A percentile compares a stretch with the other conserved stretches of the same genome.
Evolutionary conservation across 2,329 filamentous ascomycete genomes (phyloP).

Genomic region (Grosmannia huntii): DNA sequence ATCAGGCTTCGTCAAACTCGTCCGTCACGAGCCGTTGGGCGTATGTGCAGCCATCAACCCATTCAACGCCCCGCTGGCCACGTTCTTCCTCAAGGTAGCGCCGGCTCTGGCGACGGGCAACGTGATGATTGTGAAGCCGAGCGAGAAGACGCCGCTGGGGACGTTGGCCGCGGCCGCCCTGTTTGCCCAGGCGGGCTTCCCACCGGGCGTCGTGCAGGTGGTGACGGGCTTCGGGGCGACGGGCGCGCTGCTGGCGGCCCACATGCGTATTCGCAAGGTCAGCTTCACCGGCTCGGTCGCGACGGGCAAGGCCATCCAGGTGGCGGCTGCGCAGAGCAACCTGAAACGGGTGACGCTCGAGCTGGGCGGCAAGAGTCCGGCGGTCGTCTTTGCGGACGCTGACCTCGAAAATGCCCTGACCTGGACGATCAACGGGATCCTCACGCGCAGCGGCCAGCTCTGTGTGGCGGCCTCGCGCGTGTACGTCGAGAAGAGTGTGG

Average conservation of each 20-base stretch:
- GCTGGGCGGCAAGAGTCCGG: slow-evolving; percentile 53
- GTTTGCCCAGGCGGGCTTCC: slow-evolving; percentile 28
- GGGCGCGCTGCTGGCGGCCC: slow-evolving; percentile 11
- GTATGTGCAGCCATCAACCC: slow-evolving; percentile 17
- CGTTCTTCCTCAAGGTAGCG: slow-evolving; percentile 23
- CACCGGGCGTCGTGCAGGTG: slow-evolving; percentile 29
- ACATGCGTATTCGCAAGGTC: slow-evolving; percentile 41
- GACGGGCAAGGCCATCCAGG: slow-evolving; percentile 53
- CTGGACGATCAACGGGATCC: slow-evolving; percentile 33
- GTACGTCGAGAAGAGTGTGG: slow-evolving; percentile 50
- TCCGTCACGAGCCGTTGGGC: slow-evolving; percentile 21
- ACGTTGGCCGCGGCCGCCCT: slow-evolving; percentile 22
- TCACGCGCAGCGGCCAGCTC: slow-evolving; percentile 60
- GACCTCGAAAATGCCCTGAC: slow-evolving; percentile 45
- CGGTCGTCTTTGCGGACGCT: slow-evolving; percentile 50
- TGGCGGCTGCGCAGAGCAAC: slow-evolving; percentile 47
- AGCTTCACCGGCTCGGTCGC: slow-evolving; percentile 55
- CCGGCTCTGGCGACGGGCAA: slow-evolving; percentile 29
- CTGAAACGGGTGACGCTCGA: slow-evolving; percentile 58
- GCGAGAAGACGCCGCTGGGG: slow-evolving; percentile 27
- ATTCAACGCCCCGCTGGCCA: slow-evolving; percentile 17
- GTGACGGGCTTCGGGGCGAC: slow-evolving; percentile 25
- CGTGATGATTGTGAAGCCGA: slow-evolving; percentile 28
- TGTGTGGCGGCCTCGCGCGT: slow-evolving; percentile 63
- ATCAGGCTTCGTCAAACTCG: slow-evolving; percentile 19